These are phyloP conservation scores for Dionaea muscipula DNA, from an alignment of 179 eudicot species.

Conservation along the genomic window DNA sequence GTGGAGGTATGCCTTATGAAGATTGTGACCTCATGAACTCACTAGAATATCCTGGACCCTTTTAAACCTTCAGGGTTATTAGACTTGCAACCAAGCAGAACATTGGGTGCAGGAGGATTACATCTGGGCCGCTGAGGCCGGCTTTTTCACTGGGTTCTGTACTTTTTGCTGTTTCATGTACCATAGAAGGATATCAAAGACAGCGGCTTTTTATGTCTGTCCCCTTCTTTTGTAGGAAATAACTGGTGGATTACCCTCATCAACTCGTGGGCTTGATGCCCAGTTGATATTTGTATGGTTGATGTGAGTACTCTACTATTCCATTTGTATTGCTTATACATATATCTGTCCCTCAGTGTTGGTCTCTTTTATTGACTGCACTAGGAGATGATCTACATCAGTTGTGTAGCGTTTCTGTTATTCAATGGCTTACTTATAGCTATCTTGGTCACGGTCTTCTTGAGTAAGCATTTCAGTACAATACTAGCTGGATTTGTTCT, in stretches of 20 bases:
- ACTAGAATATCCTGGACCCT: constrained; percentile 25
- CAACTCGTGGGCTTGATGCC: neutral
- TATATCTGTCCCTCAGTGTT: constrained; percentile 8
- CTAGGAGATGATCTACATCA: constrained; percentile 14
- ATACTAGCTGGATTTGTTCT: too few relatives aligned
- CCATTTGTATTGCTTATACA: neutral
- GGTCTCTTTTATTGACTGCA: constrained; percentile 32
- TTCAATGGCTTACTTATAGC: neutral
- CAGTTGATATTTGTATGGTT: neutral
- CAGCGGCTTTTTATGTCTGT: constrained; percentile 47
- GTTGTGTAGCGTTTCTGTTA: neutral
- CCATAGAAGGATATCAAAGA: constrained; percentile 26
- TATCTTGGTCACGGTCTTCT: too few relatives aligned
- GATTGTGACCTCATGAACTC: constrained; percentile 33
- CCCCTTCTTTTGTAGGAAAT: constrained; percentile 20
- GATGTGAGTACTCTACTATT: neutral
- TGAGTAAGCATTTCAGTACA: too few relatives aligned
- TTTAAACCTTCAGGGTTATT: constrained; percentile 15
- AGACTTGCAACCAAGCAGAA: constrained; percentile 6
- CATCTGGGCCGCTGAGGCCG: neutral
- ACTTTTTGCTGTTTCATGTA: constrained; percentile 4
- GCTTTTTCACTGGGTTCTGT: constrained; percentile 9
- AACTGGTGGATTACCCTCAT: neutral
- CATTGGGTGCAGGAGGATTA: constrained; percentile 3
- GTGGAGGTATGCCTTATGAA: constrained; percentile 28